Evolutionary conservation across 305 asterid genomes (phyloP), one percentile per base, ranked within the genome.

Genomic region (Fraxinus sp.): DNA sequence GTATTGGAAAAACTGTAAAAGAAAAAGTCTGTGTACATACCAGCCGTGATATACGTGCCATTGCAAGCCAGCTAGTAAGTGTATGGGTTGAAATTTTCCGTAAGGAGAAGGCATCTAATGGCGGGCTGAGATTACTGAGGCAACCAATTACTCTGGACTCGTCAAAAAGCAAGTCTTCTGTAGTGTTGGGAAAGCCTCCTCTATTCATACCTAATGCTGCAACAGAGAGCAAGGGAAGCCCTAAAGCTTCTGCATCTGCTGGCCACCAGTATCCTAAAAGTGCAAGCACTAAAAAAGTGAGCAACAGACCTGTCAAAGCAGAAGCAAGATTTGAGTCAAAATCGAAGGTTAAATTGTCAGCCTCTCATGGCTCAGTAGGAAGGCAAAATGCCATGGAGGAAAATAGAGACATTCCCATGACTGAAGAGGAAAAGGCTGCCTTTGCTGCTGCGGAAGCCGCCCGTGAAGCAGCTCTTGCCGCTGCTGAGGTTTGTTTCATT

Each of bases 41-140:
- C 76, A 97, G 99, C 90, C 99, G 99, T 80, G 99, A 97, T 89
- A 97, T 97, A 84, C 98, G 99, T 2, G 97, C 99, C 79, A 92
- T 97, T 79, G 99, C 99, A 44, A 93, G 98, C 88, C 99, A 97
- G 91, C 99, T 97, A 78, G 99, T 97, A 83, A 91, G 88, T 26
- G 98, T 97, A 66, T 97, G 99, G 99, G 88, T 97, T 83, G 98
- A 93, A 83, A 90, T 97, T 64, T 94, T 97, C 87, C 98, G 99
- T 76, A 97, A 92, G 90, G 97, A 94, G 90, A 97, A 97, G 92
- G 97, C 97, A 81, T 86, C 93, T 79, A 93, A 90, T 84, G 91
- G 89, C 41, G 89, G 93, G 74, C 90, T 85, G 80, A 94, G 93
- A 85, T 78, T 88, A 52, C 87, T 85, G 79, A 89, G 94, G 82